These are phyloP conservation scores for Rhipidocladum racemiflorum DNA, from an alignment of 176 grass and related monocot genomes.

Conservation along the genomic window DNA sequence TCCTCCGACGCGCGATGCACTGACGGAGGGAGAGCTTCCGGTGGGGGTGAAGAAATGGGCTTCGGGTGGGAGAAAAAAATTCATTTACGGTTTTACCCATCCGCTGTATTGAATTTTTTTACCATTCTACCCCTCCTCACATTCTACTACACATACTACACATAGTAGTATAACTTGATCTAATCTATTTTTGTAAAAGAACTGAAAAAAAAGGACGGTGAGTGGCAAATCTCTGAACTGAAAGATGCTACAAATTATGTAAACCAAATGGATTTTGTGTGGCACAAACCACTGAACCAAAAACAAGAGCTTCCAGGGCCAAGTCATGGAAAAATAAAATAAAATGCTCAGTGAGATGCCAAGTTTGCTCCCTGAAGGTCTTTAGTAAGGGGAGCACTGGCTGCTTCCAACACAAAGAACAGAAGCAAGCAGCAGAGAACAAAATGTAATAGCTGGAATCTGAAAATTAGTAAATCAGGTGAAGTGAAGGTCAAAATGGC, in stretches of 20 bases:
- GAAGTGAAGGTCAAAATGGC: conserved; percentile 43
- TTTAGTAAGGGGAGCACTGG: conserved; percentile 22
- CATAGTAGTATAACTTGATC: no score
- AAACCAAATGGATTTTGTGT: conserved; percentile 14
- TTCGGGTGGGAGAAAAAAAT: no score
- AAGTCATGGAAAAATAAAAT: conserved; percentile 42
- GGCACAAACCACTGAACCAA: conserved; percentile 20
- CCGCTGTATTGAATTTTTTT: no score
- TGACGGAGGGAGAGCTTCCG: no score
- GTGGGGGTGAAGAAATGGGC: no score
- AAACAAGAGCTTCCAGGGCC: conserved; percentile 11
- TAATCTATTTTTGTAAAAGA: no score
- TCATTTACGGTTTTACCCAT: no score
- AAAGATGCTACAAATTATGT: conserved; percentile 10
- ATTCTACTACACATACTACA: no score
- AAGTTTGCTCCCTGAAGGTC: conserved; percentile 36
- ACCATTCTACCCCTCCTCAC: no score
- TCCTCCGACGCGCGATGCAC: no score
- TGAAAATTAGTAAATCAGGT: conserved; percentile 46
- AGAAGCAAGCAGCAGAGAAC: conserved; percentile 42
- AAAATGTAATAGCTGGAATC: conserved; percentile 35
- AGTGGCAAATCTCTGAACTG: not conserved
- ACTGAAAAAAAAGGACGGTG: not conserved
- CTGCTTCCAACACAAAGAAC: conserved; percentile 45
- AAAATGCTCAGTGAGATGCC: conserved; percentile 33